A percentile compares a stretch with the other conserved stretches of the same genome.
phyloP scores from a whole-genome alignment of 139 green algal genomes.

The Chloropicon primus region DNA sequence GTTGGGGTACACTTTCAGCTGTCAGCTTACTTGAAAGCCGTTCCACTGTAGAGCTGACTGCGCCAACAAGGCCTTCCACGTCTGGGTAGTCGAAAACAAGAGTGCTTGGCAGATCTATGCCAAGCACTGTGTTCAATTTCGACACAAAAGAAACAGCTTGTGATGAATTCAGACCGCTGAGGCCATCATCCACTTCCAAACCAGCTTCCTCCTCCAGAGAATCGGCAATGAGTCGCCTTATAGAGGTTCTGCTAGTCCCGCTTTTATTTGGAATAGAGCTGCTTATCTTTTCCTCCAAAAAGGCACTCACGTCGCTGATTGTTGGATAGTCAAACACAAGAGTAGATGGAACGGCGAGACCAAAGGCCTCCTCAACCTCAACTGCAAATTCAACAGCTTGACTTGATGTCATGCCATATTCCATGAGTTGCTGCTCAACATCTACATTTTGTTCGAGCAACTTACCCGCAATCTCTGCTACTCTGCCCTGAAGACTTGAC shows the following conservation, averaged over 20 bases:
- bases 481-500: background rate
- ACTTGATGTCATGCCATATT: background rate
- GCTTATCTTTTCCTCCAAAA: background rate
- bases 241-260: background rate
- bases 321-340: background rate
- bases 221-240: background rate
- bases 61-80: background rate
- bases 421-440: background rate
- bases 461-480: background rate
- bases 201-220: background rate
- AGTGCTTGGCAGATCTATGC: slow-evolving; percentile 39
- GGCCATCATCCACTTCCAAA: background rate
- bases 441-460: background rate
- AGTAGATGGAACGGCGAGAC: background rate
- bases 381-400: background rate
- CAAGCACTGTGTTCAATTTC: slow-evolving; percentile 12
- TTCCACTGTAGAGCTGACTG: slow-evolving; percentile 21
- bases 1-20: background rate
- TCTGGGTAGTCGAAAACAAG: slow-evolving; percentile 69
- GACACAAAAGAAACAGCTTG: background rate
- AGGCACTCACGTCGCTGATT: background rate
- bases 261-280: background rate
- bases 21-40: background rate
- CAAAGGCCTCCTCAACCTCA: background rate
- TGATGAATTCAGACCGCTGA: background rate